phyloP scores from a whole-genome alignment of 2,329 filamentous ascomycete species.

The Diaporthe humulicola region DNA sequence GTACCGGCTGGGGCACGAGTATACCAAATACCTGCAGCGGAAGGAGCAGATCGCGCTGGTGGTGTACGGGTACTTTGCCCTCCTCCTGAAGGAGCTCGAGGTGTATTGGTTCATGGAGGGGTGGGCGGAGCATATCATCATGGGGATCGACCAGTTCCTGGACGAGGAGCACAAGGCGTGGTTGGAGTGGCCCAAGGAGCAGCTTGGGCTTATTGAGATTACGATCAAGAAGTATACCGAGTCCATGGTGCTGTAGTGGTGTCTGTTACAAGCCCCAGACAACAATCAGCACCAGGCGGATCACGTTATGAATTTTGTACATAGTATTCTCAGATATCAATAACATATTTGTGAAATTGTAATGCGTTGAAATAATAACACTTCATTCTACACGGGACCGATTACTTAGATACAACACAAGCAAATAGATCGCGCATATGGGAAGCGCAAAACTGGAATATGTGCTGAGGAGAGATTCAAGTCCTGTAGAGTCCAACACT shows the following conservation, averaged over 20 bases:
- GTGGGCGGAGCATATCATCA: conserved; percentile 10
- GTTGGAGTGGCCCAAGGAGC: conserved; percentile 25
- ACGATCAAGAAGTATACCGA: conserved; percentile 4
- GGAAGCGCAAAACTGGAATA: no score
- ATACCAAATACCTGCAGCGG: not conserved
- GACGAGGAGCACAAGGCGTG: conserved; percentile 2
- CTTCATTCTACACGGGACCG: no score
- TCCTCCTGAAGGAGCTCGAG: conserved; percentile 6
- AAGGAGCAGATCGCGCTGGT: conserved; percentile 19
- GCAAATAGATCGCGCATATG: no score
- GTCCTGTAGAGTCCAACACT: no score
- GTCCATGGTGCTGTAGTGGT: not conserved
- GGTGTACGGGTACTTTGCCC: not conserved
- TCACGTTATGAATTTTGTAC: no score
- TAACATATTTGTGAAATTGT: no score
- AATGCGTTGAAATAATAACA: no score
- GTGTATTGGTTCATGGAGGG: conserved; percentile 9
- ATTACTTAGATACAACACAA: no score
- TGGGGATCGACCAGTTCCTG: not conserved
- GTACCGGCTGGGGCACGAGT: not conserved
- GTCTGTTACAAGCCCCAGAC: not conserved
- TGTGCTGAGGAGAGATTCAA: no score
- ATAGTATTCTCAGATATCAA: no score
- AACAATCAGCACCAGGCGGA: no score
- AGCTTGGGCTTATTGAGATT: not conserved